Evolutionary conservation across 116 monocot species (phyloP).

Genomic region (Papilionanthe hybrid): DNA sequence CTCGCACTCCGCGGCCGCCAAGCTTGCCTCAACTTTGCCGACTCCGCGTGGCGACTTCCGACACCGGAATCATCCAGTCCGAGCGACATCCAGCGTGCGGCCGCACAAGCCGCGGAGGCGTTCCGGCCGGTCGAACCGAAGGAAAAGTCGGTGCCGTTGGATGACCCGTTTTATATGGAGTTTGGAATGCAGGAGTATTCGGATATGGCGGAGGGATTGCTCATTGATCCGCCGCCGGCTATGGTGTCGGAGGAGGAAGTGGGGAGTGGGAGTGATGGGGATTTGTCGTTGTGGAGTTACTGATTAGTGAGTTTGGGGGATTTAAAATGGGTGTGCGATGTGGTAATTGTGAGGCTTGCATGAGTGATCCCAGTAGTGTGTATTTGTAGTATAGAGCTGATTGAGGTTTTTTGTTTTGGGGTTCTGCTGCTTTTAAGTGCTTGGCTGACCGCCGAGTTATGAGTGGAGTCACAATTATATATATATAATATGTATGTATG

Average conservation of each 20-base stretch:
- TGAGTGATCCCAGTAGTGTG: too few relatives aligned
- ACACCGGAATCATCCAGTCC: constrained; percentile 26
- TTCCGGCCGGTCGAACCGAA: constrained; percentile 20
- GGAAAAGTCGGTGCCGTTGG: neutral
- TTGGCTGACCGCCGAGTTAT: too few relatives aligned
- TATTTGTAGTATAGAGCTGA: too few relatives aligned
- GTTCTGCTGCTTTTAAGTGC: too few relatives aligned
- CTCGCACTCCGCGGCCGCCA: constrained; percentile 48
- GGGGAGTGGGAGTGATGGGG: constrained; percentile 16
- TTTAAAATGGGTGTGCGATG: too few relatives aligned
- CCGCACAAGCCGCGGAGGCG: constrained; percentile 38
- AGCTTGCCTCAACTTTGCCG: constrained; percentile 76
- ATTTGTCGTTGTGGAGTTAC: constrained; percentile 34
- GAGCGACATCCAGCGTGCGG: constrained; percentile 36
- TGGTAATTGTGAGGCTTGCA: too few relatives aligned
- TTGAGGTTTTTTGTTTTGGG: too few relatives aligned
- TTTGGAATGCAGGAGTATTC: constrained; percentile 35
- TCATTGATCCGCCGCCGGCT: constrained; percentile 45
- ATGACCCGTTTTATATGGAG: constrained; percentile 16
- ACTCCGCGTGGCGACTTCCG: constrained; percentile 54
- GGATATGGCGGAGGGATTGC: constrained; percentile 63
- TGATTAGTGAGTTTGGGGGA: constrained; percentile 1
- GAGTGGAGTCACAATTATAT: too few relatives aligned
- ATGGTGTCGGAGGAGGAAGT: constrained; percentile 1
- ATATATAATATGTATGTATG: too few relatives aligned